phyloP scores from a whole-genome alignment of 2,329 filamentous ascomycete genomes.

The Cercospora sp. region DNA sequence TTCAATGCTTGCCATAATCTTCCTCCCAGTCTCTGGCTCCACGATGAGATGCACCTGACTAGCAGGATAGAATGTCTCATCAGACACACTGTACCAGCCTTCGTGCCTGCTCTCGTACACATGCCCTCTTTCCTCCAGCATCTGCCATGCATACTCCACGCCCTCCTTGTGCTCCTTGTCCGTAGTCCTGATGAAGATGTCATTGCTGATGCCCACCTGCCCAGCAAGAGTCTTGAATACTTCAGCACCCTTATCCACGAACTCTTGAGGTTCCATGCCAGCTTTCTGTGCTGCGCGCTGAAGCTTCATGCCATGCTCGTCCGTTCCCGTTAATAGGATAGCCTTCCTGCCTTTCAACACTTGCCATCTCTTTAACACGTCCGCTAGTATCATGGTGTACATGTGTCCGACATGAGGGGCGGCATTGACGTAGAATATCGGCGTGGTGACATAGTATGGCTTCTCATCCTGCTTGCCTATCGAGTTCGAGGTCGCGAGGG shows the following conservation, averaged over 20 bases:
- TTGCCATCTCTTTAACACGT: constrained; percentile 92
- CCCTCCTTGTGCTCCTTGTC: constrained; percentile 77
- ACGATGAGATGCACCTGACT: constrained; percentile 71
- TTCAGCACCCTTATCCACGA: constrained; percentile 81
- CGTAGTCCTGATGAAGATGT: constrained; percentile 92
- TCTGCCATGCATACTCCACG: constrained; percentile 85
- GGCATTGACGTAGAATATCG: constrained; percentile 99
- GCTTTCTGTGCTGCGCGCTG: constrained; percentile 78
- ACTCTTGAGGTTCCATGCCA: constrained; percentile 71
- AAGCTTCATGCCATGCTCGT: constrained; percentile 97
- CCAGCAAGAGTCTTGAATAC: constrained; percentile 76
- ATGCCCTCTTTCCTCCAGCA: constrained; percentile 61
- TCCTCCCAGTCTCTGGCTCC: constrained; percentile 77
- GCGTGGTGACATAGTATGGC: constrained; percentile 92
- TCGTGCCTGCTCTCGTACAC: constrained; percentile 45
- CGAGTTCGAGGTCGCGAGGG: constrained; percentile 21
- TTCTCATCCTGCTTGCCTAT: constrained; percentile 51
- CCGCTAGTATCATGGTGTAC: constrained; percentile 87
- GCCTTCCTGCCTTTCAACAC: constrained; percentile 70
- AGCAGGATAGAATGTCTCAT: constrained; percentile 93
- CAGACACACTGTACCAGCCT: constrained; percentile 95
- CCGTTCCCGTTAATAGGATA: constrained; percentile 83
- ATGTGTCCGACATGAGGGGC: constrained; percentile 94
- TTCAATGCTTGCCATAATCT: constrained; percentile 74
- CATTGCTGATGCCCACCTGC: constrained; percentile 69